Conservation (phyloP, 169 alveolate species). For the Plasmodium yoelii region DNA sequence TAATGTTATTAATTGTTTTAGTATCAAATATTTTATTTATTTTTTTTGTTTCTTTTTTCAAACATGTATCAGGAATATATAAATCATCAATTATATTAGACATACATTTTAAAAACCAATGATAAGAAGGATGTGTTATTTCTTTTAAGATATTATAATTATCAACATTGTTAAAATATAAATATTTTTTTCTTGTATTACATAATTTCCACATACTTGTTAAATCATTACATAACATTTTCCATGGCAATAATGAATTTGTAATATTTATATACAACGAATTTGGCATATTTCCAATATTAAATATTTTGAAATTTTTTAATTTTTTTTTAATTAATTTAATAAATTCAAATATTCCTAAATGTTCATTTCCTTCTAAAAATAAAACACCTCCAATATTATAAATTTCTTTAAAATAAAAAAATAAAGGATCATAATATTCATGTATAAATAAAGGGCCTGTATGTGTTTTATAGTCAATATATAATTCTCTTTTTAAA, state of each 20-base stretch:
- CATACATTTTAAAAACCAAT: conserved; percentile 78
- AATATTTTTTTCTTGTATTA: conserved; percentile 73
- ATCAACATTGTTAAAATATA: conserved; percentile 55
- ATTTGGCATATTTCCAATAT: conserved; percentile 80
- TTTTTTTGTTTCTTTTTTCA: neutral
- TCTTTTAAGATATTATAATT: conserved; percentile 77
- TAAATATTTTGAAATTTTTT: conserved; percentile 74
- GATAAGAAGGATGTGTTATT: conserved; percentile 81
- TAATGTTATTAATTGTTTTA: too few relatives aligned
- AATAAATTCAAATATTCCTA: conserved; percentile 78
- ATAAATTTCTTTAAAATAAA: conserved; percentile 68
- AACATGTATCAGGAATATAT: conserved; percentile 36
- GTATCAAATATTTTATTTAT: neutral
- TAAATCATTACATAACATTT: conserved; percentile 78
- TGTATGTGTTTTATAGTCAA: conserved; percentile 50
- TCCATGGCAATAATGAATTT: conserved; percentile 81
- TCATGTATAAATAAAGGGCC: conserved; percentile 81
- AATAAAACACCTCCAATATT: conserved; percentile 79
- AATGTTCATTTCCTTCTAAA: conserved; percentile 78
- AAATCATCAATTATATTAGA: conserved; percentile 76
- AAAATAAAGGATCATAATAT: conserved; percentile 79
- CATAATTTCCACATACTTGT: conserved; percentile 76
- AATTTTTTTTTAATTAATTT: conserved; percentile 57
- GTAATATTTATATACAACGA: conserved; percentile 79
- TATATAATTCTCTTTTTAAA: conserved; percentile 32